phyloP scores from a whole-genome alignment of 768 basidiomycete species.

The Pilatotrama ljubarskyi region DNA sequence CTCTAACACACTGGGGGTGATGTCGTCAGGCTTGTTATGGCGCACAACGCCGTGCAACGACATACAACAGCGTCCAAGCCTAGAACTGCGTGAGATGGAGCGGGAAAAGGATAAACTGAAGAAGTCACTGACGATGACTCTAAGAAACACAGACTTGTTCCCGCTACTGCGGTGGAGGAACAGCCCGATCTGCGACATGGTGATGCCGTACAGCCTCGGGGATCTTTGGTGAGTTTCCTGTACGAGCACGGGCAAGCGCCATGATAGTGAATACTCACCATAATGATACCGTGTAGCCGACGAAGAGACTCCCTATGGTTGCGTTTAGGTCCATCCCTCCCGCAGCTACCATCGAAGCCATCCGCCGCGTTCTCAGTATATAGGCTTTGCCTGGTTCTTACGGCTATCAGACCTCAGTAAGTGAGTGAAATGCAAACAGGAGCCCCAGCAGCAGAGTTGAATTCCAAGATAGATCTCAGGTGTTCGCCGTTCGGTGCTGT shows the following conservation, averaged over 20 bases:
- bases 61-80: background rate
- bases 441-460: too few species aligned
- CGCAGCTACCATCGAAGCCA: too few species aligned
- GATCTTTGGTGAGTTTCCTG: background rate
- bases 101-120: background rate
- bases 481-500: too few species aligned
- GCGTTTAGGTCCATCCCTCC: background rate
- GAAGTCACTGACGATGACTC: background rate
- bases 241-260: background rate
- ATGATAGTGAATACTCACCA: background rate
- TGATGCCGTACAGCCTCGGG: background rate
- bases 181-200: background rate
- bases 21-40: too few species aligned
- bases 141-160: background rate
- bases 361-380: too few species aligned
- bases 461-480: too few species aligned
- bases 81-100: background rate
- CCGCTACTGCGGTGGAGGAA: background rate
- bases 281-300: conserved; percentile 1
- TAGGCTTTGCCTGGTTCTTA: too few species aligned
- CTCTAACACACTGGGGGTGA: background rate
- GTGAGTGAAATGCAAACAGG: too few species aligned
- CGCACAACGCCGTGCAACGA: too few species aligned
- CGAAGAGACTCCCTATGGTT: conserved; percentile 1
- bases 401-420: too few species aligned